Base-by-base conservation (phyloP, 225 moss, liverwort and hornwort genomes). In the Antitrichia curtipendula region DNA sequence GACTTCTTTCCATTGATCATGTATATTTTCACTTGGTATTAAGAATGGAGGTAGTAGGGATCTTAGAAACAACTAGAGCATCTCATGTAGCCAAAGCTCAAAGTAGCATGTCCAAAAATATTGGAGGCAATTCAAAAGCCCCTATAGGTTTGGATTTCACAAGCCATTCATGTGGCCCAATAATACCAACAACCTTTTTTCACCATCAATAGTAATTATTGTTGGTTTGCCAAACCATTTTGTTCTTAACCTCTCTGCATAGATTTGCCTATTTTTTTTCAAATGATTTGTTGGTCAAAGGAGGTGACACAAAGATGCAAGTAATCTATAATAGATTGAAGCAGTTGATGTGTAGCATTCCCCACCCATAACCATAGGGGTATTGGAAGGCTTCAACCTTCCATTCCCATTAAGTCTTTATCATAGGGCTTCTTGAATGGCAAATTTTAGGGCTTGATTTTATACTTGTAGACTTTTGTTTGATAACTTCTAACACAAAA, bases 341-440 rank as follows among this genome's bases (percentile, higher is more conserved):
- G 17, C 2, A 29, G 0, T 1, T 29, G 0, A 72, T 45, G 17
- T 29, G 2, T 3, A 71, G 2, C 1, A 0, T 27, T 17, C 2
- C 1, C 2, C 13, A 38, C 13, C 24, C 1, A 69, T 68, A 68
- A 7, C 23, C 5, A 68, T 68, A 23, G 38, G 7, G 38, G 3
- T 2, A 7, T 66, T n/a, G 21, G 43, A 71, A 71, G 9, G 9
- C 9, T 6, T 71, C 2, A 8, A 3, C 16, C 9, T 6, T 43
- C 14, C 0, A 71, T 43, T 43, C 3, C 16, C 1, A 71, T 3
- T 5, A 28, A 23, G 8, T 12, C 6, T 27, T 71, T 43, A 43
- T 15, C 9, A 71, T 9, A 27, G 16, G 27, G 16, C 70, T 41
- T 70, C 1, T 11, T 9, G 5, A 5, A 70, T 71, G 27, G 28